Evolutionary conservation across 345 rosid species (phyloP).

Genomic region (Acer yangbiense): DNA sequence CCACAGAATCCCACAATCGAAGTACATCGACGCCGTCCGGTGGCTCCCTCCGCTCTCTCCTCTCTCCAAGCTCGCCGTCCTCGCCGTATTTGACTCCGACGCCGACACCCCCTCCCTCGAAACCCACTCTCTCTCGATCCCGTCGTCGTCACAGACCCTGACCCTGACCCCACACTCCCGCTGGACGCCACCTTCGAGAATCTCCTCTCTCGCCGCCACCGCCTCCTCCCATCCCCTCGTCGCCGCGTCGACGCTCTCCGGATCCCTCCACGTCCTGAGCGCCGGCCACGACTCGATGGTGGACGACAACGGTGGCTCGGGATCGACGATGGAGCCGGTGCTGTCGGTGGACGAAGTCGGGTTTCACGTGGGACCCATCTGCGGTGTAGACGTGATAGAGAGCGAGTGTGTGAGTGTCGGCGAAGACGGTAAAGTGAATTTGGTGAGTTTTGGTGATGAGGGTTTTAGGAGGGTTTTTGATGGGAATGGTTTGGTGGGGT

Average conservation of each 20-base stretch:
- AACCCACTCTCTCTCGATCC: conserved; percentile 44
- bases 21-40: conserved; percentile 70
- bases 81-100: conserved; percentile 62
- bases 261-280: conserved; percentile 59
- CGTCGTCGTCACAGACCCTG: conserved; percentile 25
- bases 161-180: conserved; percentile 39
- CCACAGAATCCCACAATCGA: conserved; percentile 58
- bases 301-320: too few relatives aligned
- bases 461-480: conserved; percentile 60
- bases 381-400: conserved; percentile 70
- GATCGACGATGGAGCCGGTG: conserved; percentile 30
- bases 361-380: conserved; percentile 58
- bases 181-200: conserved; percentile 63
- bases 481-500: conserved; percentile 72
- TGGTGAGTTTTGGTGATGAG: conserved; percentile 39
- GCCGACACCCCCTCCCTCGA: conserved; percentile 53
- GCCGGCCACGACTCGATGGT: conserved; percentile 8
- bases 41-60: conserved; percentile 86
- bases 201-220: conserved; percentile 57
- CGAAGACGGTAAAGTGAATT: conserved; percentile 57
- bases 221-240: conserved; percentile 32
- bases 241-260: conserved; percentile 55
- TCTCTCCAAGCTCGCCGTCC: conserved; percentile 51
- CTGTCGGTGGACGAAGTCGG: conserved; percentile 34
- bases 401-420: conserved; percentile 72